These are phyloP conservation scores for Spinacia oleracea DNA, from an alignment of 179 eudicot genomes.

Conservation along the genomic window DNA sequence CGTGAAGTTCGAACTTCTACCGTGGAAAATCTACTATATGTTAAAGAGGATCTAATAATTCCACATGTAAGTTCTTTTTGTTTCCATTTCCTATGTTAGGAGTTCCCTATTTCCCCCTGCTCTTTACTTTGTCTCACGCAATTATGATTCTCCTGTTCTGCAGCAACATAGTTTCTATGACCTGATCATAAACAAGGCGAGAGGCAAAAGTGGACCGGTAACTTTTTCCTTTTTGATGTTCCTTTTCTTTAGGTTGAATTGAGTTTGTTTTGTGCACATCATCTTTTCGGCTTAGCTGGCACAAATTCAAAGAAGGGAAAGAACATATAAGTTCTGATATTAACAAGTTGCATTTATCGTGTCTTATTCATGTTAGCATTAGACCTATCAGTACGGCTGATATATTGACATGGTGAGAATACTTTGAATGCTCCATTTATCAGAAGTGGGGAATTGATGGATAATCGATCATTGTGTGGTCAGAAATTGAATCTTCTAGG, in stretches of 20 bases:
- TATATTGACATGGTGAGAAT: background rate
- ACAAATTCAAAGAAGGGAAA: background rate
- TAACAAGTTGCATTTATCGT: background rate
- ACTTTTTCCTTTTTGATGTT: slow-evolving; percentile 23
- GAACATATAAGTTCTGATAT: too few relatives aligned
- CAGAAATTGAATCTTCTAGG: background rate
- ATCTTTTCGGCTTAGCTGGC: background rate
- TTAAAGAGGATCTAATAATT: slow-evolving; percentile 95
- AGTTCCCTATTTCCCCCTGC: background rate
- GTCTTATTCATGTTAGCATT: background rate
- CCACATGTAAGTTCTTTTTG: slow-evolving; percentile 67
- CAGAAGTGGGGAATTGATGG: background rate
- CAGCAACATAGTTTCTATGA: slow-evolving; percentile 99
- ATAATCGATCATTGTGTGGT: background rate
- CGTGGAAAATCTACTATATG: slow-evolving; percentile 93
- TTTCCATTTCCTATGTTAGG: background rate
- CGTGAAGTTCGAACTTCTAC: slow-evolving; percentile 95
- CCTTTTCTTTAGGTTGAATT: background rate
- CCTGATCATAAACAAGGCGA: slow-evolving; percentile 91
- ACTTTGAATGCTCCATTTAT: background rate
- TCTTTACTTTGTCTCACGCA: slow-evolving; percentile 11
- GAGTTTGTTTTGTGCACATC: background rate
- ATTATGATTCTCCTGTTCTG: slow-evolving; percentile 16
- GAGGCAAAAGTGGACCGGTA: slow-evolving; percentile 99
- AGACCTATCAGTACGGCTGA: background rate